Evolutionary conservation across 1,284 basidiomycete genomes (phyloP), one percentile per base, ranked within the genome.

Genomic region (Schizophyllum commune): DNA sequence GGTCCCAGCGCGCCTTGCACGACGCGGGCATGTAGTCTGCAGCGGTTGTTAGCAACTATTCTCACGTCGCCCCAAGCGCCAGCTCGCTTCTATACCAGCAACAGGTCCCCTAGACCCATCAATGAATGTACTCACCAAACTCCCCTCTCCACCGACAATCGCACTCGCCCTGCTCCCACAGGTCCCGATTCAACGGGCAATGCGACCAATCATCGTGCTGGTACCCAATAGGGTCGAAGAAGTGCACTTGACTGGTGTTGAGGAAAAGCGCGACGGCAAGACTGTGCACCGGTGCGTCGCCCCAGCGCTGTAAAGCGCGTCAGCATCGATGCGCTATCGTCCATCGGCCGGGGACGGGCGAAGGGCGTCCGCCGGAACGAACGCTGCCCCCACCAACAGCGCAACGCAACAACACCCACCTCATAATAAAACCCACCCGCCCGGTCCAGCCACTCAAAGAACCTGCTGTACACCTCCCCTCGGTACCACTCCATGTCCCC

Each of bases 351-450:
- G 53, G 19, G n/a, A n/a, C n/a, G n/a, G n/a, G n/a, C n/a, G n/a
- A n/a, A n/a, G n/a, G n/a, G n/a, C n/a, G n/a, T n/a, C n/a, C n/a
- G n/a, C n/a, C n/a, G n/a, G n/a, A n/a, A 27, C 27, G 5, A 27
- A 27, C 27, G 27, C 27, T 27, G 27, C 27, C 27, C 27, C 2
- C 27, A 27, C 27, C 27, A 27, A 27, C 27, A 27, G 5, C 27
- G 5, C 27, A 3, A 2, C 27, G 3, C 27, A 27, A 5, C 27
- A 17, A 51, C 11, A 67, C 74, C 60, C 52, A 82, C 82, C 82
- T 91, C 89, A 68, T 91, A 91, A 71, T 88, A 89, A 72, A 91
- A 91, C 2, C 90, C 90, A 52, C 91, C 91, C 15, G 79, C 77
- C 27, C 75, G 68, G 66, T 94, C 91, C 9, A 94, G 79, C 68